These are phyloP conservation scores for Dryadomyces sulphureus DNA, from an alignment of 2,329 filamentous ascomycete genomes.

Conservation along the genomic window DNA sequence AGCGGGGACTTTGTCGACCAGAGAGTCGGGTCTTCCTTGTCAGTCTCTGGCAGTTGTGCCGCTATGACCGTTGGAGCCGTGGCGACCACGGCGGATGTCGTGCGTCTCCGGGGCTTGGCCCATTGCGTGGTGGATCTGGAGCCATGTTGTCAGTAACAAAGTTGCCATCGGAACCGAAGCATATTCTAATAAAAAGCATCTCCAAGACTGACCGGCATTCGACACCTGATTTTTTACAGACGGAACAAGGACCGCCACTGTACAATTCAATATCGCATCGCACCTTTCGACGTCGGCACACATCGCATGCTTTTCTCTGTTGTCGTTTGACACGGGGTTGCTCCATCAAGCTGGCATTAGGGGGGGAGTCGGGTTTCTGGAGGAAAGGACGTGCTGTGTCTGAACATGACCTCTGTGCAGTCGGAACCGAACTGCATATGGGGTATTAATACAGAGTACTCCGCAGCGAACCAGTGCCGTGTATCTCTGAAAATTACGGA, in stretches of 20 bases:
- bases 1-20: neutral
- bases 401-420: too few relatives aligned
- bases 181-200: neutral
- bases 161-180: neutral
- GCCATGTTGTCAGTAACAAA: neutral
- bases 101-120: neutral
- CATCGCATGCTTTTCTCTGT: slow-evolving; percentile 8
- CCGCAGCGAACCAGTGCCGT: too few relatives aligned
- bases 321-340: neutral
- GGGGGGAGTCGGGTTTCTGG: too few relatives aligned
- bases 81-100: neutral
- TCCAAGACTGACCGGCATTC: slow-evolving; percentile 7
- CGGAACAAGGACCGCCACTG: slow-evolving; percentile 1
- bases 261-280: slow-evolving; percentile 7
- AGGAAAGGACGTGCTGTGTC: neutral
- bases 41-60: neutral
- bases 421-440: too few relatives aligned
- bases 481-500: too few relatives aligned
- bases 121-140: neutral
- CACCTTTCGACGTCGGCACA: slow-evolving; percentile 10
- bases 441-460: too few relatives aligned
- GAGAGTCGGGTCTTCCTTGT: neutral
- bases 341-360: neutral
- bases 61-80: neutral
- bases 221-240: slow-evolving; percentile 5